These are phyloP conservation scores for Penicillium sp. DNA, from an alignment of 2,329 filamentous ascomycete genomes.

Conservation along the genomic window DNA sequence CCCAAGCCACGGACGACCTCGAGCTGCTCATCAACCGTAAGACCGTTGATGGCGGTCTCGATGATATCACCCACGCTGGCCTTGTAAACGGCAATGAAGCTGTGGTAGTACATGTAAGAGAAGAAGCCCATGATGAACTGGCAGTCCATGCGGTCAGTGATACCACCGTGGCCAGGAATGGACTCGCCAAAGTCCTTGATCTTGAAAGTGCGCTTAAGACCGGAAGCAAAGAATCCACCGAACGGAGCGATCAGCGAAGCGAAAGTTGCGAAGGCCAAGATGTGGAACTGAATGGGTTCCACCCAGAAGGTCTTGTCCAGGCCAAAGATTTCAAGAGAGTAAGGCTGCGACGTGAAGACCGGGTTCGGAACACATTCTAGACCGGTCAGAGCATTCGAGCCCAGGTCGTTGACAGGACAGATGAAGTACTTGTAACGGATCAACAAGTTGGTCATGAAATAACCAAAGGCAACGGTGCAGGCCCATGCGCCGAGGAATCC, in stretches of 20 bases:
- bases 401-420: slow-evolving; percentile 94
- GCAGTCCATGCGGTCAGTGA: slow-evolving; percentile 99
- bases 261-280: slow-evolving; percentile 85
- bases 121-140: slow-evolving; percentile 99
- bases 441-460: slow-evolving; percentile 77
- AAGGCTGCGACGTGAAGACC: slow-evolving; percentile 77
- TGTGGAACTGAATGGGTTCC: slow-evolving; percentile 90
- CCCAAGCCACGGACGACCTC: slow-evolving; percentile 66
- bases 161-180: slow-evolving; percentile 94
- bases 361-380: slow-evolving; percentile 89
- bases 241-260: slow-evolving; percentile 96
- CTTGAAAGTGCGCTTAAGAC: slow-evolving; percentile 97
- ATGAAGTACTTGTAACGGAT: slow-evolving; percentile 96
- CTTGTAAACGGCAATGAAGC: slow-evolving; percentile 89
- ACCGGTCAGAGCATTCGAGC: slow-evolving; percentile 87
- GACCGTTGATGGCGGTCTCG: slow-evolving; percentile 86
- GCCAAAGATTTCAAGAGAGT: slow-evolving; percentile 70
- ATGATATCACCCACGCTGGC: slow-evolving; percentile 82
- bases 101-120: slow-evolving; percentile 97
- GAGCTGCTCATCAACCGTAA: slow-evolving; percentile 83
- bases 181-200: slow-evolving; percentile 99
- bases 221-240: slow-evolving; percentile 96
- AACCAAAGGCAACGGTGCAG: slow-evolving; percentile 85
- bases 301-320: slow-evolving; percentile 70
- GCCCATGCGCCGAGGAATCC: slow-evolving; percentile 96